Conservation (phyloP, 2,329 filamentous ascomycete genomes). For the Alternaria gansuensis region DNA sequence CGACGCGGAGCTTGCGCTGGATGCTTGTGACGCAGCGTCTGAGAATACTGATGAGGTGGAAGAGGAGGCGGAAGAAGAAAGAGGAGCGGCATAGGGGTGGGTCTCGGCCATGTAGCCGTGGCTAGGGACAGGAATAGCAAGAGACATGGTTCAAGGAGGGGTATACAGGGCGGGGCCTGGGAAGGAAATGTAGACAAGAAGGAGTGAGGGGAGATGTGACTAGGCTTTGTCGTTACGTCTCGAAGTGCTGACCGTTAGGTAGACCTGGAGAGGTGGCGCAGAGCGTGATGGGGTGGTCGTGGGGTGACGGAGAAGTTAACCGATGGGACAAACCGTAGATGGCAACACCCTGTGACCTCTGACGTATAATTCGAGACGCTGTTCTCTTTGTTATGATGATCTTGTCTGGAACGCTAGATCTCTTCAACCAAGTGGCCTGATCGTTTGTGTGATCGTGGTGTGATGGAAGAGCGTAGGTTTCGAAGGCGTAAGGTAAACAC, state of each 20-base stretch:
- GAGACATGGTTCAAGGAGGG: constrained; percentile 51
- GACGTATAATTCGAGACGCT: constrained; percentile 47
- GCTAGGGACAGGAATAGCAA: constrained; percentile 46
- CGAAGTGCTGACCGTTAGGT: constrained; percentile 50
- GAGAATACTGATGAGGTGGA: constrained; percentile 83
- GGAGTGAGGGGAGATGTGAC: constrained; percentile 46
- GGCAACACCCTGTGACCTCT: constrained; percentile 46
- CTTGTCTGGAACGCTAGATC: constrained; percentile 30
- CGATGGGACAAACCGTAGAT: constrained; percentile 53
- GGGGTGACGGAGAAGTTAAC: constrained; percentile 53
- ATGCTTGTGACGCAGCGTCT: constrained; percentile 71
- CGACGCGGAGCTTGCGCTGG: constrained; percentile 70
- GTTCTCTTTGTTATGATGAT: constrained; percentile 29
- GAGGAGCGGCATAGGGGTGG: constrained; percentile 72
- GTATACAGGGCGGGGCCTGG: constrained; percentile 33
- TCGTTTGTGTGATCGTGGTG: constrained; percentile 23
- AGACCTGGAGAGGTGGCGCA: constrained; percentile 47
- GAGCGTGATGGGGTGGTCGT: constrained; percentile 51
- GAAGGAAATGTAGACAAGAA: constrained; percentile 39
- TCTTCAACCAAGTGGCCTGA: constrained; percentile 27
- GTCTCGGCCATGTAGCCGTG: constrained; percentile 51
- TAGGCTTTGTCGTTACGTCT: constrained; percentile 47
- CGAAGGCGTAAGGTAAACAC: constrained; percentile 26
- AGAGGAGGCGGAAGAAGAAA: constrained; percentile 78
- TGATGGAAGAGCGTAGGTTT: constrained; percentile 28